Percentiles rank a stretch among this genome's conserved stretches.
Conservation (phyloP, 345 rosid genomes). For the Luvunga scandens region DNA sequence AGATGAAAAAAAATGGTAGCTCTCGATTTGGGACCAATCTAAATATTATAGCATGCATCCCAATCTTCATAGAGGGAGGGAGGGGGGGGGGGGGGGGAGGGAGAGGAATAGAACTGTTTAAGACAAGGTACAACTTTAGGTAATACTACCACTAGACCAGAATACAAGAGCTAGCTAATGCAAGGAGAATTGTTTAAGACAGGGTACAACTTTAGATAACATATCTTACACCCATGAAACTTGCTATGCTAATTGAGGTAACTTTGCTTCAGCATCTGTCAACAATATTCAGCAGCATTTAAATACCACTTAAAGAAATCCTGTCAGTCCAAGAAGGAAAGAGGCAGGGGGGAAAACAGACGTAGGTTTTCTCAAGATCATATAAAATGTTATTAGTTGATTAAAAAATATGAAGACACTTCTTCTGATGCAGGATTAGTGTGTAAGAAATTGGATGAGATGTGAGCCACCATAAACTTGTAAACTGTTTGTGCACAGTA, state of each 20-base stretch:
- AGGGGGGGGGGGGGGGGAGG: too few relatives aligned
- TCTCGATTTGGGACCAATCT: background rate
- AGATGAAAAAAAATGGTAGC: background rate
- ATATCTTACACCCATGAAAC: background rate
- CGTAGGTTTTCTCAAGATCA: background rate
- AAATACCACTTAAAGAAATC: background rate
- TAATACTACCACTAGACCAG: background rate
- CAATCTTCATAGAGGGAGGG: background rate
- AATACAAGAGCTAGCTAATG: background rate
- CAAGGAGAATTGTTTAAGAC: background rate
- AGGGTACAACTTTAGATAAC: background rate
- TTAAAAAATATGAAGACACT: background rate
- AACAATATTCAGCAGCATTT: background rate
- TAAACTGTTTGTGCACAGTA: background rate
- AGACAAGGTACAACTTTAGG: background rate
- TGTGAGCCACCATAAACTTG: background rate
- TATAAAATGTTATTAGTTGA: background rate
- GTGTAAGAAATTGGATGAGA: background rate
- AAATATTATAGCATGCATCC: background rate
- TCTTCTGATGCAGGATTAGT: background rate
- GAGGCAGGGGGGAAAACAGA: background rate
- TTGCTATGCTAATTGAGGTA: background rate
- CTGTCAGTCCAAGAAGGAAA: background rate
- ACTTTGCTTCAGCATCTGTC: background rate
- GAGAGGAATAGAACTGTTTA: too few relatives aligned